Evolutionary conservation across 2,329 filamentous ascomycete genomes (phyloP), one percentile per base, ranked within the genome.

Genomic region (Hymenoscyphus albidus): DNA sequence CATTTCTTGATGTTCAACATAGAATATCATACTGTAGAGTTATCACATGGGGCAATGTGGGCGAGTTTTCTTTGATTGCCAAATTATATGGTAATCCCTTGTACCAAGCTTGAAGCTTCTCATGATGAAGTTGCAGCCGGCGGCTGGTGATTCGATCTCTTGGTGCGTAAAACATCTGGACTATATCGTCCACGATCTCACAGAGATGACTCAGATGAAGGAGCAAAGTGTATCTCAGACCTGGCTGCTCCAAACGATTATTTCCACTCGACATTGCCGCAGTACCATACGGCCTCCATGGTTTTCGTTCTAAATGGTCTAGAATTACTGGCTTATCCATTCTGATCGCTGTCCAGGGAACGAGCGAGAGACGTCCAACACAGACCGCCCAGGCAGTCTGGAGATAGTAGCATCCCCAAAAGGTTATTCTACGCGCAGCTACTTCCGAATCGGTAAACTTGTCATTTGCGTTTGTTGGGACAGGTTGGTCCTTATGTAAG

Each of bases 91-190:
- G 88, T 64, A 92, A 83, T 40, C 79, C 80, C 66, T 84, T 83
- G 73, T 91, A 90, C 89, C 89, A 92, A 63, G 85, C 82, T n/a
- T 89, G 80, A 69, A 90, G 63, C 56, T 64, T 91, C 70, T 87
- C 84, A 0, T 83, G 84, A 68, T 91, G 90, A 40, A 85, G 85
- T 60, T 80, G 81, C n/a, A 90, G 78, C 4, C 91, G 78, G 42
- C 83, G 82, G 69, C 86, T 87, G 0, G 85, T 89, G 62, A 91
- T 80, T 5, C 85, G 85, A 67, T 84, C 83, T 22, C 83, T 85
- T 0, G 89, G 88, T 5, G 89, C 89, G 73, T 91, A 89, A 31
- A 91, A 83, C 59, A 90, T 83, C 71, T 70, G 67, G n/a, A 70
- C 32, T 18, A 64, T 66, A 38, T 90, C 85, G 73, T 90, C 89